These are phyloP conservation scores for Cercospora zeae-maydis DNA, from an alignment of 2,329 filamentous ascomycete species.

Conservation along the genomic window DNA sequence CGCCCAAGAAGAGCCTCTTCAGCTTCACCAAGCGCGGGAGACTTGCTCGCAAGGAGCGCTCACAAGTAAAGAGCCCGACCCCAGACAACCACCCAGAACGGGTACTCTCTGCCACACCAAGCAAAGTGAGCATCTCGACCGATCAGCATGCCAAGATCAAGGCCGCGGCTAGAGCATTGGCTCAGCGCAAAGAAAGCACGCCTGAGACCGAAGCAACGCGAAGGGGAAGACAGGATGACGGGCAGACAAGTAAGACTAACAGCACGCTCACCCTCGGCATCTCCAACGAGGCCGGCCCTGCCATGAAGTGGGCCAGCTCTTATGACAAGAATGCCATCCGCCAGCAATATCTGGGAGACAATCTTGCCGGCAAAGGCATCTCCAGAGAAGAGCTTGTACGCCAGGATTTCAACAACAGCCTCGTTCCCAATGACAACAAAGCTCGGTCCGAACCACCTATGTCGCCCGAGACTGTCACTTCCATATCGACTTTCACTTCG, in stretches of 20 bases:
- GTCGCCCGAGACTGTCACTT: constrained; percentile 2
- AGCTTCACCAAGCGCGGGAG: constrained; percentile 72
- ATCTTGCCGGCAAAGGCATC: constrained; percentile 55
- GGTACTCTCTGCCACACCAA: constrained; percentile 52
- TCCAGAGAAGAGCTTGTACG: constrained; percentile 30
- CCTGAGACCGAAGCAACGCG: constrained; percentile 51
- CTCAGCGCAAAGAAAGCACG: constrained; percentile 52
- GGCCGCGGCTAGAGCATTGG: constrained; percentile 79
- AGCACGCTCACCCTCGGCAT: constrained; percentile 89
- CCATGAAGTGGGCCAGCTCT: constrained; percentile 94
- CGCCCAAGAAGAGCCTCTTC: constrained; percentile 87
- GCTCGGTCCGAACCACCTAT: constrained; percentile 10
- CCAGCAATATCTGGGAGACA: constrained; percentile 77
- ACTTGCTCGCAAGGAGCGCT: constrained; percentile 63
- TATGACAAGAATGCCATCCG: constrained; percentile 88
- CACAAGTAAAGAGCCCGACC: constrained; percentile 54
- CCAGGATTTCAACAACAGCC: constrained; percentile 31
- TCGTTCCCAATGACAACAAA: constrained; percentile 13
- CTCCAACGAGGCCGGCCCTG: constrained; percentile 80
- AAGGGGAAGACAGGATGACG: constrained; percentile 53
- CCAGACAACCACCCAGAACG: constrained; percentile 38
- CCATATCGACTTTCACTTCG: constrained; percentile 7
- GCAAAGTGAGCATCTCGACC: constrained; percentile 79
- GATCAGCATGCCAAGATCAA: constrained; percentile 94
- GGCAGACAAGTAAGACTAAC: constrained; percentile 68